Base-by-base conservation (phyloP, 2,329 filamentous ascomycete species). In the Biscogniauxia marginata region DNA sequence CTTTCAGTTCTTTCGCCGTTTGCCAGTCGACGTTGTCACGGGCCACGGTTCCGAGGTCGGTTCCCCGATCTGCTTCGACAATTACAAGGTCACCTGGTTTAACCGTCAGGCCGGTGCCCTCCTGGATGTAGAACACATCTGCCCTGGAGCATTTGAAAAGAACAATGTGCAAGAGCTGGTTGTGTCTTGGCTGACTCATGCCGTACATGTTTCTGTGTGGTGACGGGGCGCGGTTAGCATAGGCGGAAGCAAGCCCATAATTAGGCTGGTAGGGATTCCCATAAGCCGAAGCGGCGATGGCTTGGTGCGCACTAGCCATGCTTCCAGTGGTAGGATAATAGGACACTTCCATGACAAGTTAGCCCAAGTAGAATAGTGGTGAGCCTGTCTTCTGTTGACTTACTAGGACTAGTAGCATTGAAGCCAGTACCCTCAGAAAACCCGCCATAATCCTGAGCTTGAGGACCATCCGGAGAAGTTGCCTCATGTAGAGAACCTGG, bases 121-220 rank as follows among this genome's bases (percentile, higher is more conserved):
- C 93, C 72, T 96, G 93, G 30, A 97, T 91, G 73, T 96, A 98
- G 73, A 97, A 99, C 8, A 98, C 91, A 69, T 98, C 95, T 39
- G 93, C 93, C 59, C 95, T 85, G 34, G 91, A 91, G 71, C 93
- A 97, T 74, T 99, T 99, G 84, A 99, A 99, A 6, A 93, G 85
- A 16, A 99, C 93, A 52, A 99, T 88, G 71, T 93, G 93, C 7
- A 96, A 80, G 7, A 87, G 79, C 70, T 91, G 88, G 62, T 85
- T 88, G 65, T 84, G 82, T 49, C 83, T 83, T 39, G 81, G 83
- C 67, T 84, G 85, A 25, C 79, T 76, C 69, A 86, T 79, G 50
- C 79, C 80, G 64, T 87, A 88, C 69, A 85, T 79, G 65, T 75
- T 81, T 50, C 84, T 80, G 67, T 86, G 84, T 6, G 85, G 85